Base-by-base conservation (phyloP, 345 rosid genomes). In the Dipteronia sinensis region DNA sequence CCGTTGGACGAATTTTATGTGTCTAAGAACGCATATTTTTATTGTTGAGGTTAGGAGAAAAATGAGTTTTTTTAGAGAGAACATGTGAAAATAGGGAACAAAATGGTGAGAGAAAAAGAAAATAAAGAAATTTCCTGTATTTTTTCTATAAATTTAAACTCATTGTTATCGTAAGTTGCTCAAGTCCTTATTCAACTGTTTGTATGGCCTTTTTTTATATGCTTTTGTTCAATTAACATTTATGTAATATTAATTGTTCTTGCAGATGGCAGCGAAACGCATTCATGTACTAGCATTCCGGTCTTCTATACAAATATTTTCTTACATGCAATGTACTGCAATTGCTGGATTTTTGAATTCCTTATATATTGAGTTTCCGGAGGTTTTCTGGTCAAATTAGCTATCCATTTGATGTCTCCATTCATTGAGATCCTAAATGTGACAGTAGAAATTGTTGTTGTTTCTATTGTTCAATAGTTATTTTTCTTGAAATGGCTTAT, bases 241-340 rank as follows among this genome's bases (percentile, higher is more conserved):
- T 42, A 47, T 16, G 17, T 51, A 66, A 23, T 19, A 29, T 72
- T 31, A 61, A 61, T 47, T 53, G 29, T 68, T 11, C 16, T 2
- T 86, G 80, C 91, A 92, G 98, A 86, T 97, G 97, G 98, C 97
- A 97, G 83, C 96, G 97, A 69, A 93, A 97, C 87, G 85, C 98
- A n/a, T 94, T 97, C 83, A 94, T 97, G 94, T 94, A 90, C 75
- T 97, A 98, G 98, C 46, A 16, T 67, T 16, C 46, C 0, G 8
- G 11, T 42, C 46, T 9, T 42, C 20, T 58, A 51, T 49, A 67
- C 27, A 9, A 22, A 27, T 27, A 29, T 63, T 49, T 3, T 11
- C 53, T 42, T 17, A 27, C 47, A 47, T 17, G 17, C 69, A 19
- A 10, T 64, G 47, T 6, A 47, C n/a, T 10, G 16, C n/a, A 3